These are phyloP conservation scores for Nitzschia sp. DNA, from an alignment of 108 stramenopile species.

Conservation along the genomic window DNA sequence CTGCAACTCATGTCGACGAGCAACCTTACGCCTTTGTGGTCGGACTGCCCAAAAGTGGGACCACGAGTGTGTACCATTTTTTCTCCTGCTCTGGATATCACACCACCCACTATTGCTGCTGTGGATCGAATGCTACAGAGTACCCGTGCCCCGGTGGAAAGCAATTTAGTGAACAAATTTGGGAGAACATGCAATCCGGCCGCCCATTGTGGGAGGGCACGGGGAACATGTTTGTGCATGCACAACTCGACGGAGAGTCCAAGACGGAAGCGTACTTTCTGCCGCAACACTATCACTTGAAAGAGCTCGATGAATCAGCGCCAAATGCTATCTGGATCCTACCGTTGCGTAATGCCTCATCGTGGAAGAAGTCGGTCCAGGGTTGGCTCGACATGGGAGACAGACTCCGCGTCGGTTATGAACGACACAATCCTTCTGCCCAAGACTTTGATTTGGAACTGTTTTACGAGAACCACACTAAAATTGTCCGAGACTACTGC, in stretches of 20 bases:
- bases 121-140: constrained; percentile 20
- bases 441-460: constrained; percentile 12
- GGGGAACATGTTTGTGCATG: constrained; percentile 16
- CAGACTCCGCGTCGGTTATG: constrained; percentile 8
- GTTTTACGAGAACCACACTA: constrained; percentile 17
- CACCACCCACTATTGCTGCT: constrained; percentile 39
- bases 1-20: background rate
- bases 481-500: constrained; percentile 3
- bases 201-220: constrained; percentile 5
- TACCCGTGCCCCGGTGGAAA: constrained; percentile 15
- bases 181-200: constrained; percentile 2
- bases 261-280: constrained; percentile 31
- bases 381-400: constrained; percentile 38
- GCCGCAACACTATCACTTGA: constrained; percentile 36
- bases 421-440: background rate
- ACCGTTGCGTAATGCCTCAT: constrained; percentile 10
- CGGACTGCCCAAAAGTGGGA: constrained; percentile 37
- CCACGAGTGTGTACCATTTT: constrained; percentile 33
- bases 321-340: constrained; percentile 41
- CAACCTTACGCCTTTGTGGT: constrained; percentile 31
- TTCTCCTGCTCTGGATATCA: constrained; percentile 27
- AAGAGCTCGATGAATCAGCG: constrained; percentile 16
- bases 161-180: constrained; percentile 13
- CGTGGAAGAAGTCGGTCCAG: constrained; percentile 33
- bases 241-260: constrained; percentile 36